phyloP scores from a whole-genome alignment of 1,284 basidiomycete genomes.

The Sporisorium graminicola region DNA sequence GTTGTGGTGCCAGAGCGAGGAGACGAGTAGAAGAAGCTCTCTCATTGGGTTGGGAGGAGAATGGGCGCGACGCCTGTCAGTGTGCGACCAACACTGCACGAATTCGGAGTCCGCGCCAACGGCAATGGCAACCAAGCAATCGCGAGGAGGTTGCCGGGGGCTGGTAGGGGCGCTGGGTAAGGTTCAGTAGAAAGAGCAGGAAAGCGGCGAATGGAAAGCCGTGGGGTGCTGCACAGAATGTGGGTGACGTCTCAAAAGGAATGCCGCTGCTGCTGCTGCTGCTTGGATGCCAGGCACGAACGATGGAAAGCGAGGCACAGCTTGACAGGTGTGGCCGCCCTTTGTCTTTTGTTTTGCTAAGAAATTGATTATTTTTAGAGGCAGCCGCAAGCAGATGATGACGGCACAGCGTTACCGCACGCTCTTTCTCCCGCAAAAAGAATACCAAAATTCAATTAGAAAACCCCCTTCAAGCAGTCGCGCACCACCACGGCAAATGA shows the following conservation, averaged over 20 bases:
- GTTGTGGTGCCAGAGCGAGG: too few relatives aligned
- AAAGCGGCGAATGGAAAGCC: neutral
- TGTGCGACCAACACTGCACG: neutral
- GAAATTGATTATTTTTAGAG: slow-evolving; percentile 1
- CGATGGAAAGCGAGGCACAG: neutral
- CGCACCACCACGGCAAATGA: neutral
- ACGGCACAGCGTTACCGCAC: neutral
- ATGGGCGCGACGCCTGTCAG: neutral
- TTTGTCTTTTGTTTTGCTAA: neutral
- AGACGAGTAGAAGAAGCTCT: neutral
- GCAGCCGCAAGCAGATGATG: neutral
- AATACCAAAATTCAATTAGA: neutral
- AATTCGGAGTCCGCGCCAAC: neutral
- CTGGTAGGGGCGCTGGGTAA: too few relatives aligned
- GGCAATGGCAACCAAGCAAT: too few relatives aligned
- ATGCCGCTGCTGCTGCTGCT: too few relatives aligned
- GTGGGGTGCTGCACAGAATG: neutral
- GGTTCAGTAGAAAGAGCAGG: too few relatives aligned
- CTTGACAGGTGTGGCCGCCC: slow-evolving; percentile 3
- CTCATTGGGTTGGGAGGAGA: neutral
- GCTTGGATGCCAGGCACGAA: slow-evolving; percentile 1
- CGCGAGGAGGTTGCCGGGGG: too few relatives aligned
- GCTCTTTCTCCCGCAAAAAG: neutral
- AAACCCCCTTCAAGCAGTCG: neutral
- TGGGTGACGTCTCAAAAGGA: too few relatives aligned